These are phyloP conservation scores for Pestalotiopsis sp. DNA, from an alignment of 2,329 filamentous ascomycete genomes.

Conservation along the genomic window DNA sequence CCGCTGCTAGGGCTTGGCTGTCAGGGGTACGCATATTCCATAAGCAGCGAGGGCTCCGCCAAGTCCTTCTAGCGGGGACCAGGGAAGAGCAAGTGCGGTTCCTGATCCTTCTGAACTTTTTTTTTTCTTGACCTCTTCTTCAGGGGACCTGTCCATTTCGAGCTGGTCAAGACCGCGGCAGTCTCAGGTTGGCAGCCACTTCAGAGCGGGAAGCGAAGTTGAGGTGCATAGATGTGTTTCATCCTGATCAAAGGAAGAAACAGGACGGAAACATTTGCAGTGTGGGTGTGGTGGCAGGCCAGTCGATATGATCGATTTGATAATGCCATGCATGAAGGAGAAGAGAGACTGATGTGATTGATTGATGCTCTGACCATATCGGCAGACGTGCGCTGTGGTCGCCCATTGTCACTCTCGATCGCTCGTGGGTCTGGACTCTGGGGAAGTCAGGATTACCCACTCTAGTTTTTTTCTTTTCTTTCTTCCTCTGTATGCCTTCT, in stretches of 20 bases:
- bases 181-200: conserved; percentile 6
- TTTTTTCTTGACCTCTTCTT: neutral
- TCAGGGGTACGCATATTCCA: conserved; percentile 8
- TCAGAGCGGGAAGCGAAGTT: neutral
- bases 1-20: conserved; percentile 10
- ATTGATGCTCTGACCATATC: no score
- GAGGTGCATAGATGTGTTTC: neutral
- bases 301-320: neutral
- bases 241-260: neutral
- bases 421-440: neutral
- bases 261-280: neutral
- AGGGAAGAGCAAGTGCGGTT: neutral
- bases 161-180: neutral
- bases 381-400: neutral
- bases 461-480: neutral
- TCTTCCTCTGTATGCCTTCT: neutral
- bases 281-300: neutral
- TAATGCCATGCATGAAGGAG: no score
- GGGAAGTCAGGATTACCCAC: neutral
- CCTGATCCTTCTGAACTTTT: neutral
- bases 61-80: neutral
- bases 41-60: neutral
- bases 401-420: neutral
- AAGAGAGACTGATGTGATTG: no score
- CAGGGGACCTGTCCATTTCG: neutral